Conservation (phyloP, 2,329 filamentous ascomycete species). For the Colletotrichum paranaense region DNA sequence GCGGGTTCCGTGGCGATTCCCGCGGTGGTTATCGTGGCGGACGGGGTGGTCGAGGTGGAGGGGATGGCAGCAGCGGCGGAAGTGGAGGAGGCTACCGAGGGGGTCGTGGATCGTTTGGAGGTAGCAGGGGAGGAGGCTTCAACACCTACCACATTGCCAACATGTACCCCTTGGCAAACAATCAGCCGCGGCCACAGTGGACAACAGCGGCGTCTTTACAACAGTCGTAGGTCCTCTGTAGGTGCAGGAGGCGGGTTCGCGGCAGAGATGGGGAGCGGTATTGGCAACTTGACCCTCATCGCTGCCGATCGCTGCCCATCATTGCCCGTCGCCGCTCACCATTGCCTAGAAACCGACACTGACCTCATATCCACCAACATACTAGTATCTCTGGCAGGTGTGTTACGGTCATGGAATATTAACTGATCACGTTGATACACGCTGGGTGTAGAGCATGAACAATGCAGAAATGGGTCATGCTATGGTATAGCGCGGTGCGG, state of each 20-base stretch:
- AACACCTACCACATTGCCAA: conserved; percentile 4
- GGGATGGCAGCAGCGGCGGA: not conserved
- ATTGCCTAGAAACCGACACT: no score
- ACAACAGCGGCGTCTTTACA: conserved; percentile 6
- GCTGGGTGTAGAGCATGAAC: no score
- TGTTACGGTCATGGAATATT: no score
- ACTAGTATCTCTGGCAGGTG: no score
- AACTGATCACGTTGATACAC: no score
- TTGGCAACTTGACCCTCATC: not conserved
- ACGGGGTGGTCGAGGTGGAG: not conserved
- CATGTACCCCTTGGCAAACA: not conserved
- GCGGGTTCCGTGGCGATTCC: conserved; percentile 12
- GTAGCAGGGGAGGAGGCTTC: conserved; percentile 3
- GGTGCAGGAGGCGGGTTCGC: no score
- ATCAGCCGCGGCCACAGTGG: conserved; percentile 27
- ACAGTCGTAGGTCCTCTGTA: not conserved
- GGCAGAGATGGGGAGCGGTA: not conserved
- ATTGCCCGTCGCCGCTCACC: no score
- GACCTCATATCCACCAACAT: no score
- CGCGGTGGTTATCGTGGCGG: conserved; percentile 26
- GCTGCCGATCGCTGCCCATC: no score
- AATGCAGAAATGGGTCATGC: no score
- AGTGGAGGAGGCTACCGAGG: conserved; percentile 8
- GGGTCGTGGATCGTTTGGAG: not conserved
- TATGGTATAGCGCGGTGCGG: no score